These are phyloP conservation scores for Peniophora sp. DNA, from an alignment of 1,284 basidiomycete species.

Conservation along the genomic window DNA sequence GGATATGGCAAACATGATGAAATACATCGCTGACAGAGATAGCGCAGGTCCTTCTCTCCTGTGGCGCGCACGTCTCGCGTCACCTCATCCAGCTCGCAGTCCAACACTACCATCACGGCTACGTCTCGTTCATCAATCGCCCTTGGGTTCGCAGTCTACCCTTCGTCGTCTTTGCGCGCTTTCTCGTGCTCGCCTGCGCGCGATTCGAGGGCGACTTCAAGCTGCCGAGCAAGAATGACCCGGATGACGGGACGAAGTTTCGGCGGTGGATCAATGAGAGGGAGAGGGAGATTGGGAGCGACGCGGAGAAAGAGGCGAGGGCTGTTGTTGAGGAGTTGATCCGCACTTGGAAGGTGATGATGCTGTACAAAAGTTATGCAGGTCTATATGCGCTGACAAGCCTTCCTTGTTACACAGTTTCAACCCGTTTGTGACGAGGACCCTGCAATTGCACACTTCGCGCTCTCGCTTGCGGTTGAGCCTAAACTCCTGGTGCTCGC, in stretches of 20 bases:
- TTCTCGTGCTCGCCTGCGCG: constrained; percentile 48
- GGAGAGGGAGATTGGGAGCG: no score
- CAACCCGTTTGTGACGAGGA: constrained; percentile 72
- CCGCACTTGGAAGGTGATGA: constrained; percentile 65
- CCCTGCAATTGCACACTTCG: constrained; percentile 67
- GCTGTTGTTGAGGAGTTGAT: constrained; percentile 57
- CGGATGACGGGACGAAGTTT: constrained; percentile 66
- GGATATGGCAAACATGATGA: constrained; percentile 2
- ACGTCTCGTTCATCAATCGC: constrained; percentile 63
- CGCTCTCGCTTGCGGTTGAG: constrained; percentile 65
- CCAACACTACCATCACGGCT: constrained; percentile 66
- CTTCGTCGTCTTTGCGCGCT: constrained; percentile 50
- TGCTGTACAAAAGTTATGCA: no score
- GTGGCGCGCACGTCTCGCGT: constrained; percentile 67
- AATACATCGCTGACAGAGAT: no score
- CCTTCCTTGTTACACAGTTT: constrained; percentile 38
- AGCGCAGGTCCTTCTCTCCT: constrained; percentile 67
- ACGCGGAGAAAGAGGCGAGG: constrained; percentile 16
- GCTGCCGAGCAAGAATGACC: constrained; percentile 50
- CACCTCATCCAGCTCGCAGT: constrained; percentile 70
- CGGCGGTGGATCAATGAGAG: constrained; percentile 58
- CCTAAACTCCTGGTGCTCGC: constrained; percentile 66
- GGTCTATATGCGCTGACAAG: constrained; percentile 15
- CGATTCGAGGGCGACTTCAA: constrained; percentile 47
- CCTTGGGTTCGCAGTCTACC: constrained; percentile 60